Conservation (phyloP, 2,329 filamentous ascomycete genomes). For the Alternaria sp. region DNA sequence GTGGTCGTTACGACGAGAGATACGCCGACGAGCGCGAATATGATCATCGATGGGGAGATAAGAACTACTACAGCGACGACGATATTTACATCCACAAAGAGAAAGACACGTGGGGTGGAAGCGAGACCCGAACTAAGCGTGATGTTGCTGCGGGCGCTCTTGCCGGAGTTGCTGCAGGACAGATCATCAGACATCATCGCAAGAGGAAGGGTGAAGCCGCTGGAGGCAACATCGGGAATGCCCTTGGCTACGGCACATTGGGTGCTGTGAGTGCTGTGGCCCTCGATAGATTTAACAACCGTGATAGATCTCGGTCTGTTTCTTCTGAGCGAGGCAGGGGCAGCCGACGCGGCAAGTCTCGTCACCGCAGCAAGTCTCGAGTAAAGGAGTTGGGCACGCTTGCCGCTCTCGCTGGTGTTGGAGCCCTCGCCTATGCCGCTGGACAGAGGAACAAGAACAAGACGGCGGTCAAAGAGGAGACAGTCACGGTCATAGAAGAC, state of each 20-base stretch:
- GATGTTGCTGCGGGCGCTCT: conserved; percentile 70
- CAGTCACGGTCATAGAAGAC: conserved; percentile 53
- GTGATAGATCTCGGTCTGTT: conserved; percentile 56
- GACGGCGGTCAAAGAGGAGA: conserved; percentile 51
- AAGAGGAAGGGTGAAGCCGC: conserved; percentile 64
- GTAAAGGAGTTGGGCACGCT: conserved; percentile 64
- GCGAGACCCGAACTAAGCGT: conserved; percentile 60
- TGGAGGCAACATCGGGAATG: conserved; percentile 60
- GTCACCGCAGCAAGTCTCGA: conserved; percentile 50
- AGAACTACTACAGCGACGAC: conserved; percentile 66
- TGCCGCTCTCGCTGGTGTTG: conserved; percentile 67
- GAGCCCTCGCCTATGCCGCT: conserved; percentile 64
- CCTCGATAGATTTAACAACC: conserved; percentile 59
- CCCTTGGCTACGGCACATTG: conserved; percentile 67
- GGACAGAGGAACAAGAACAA: conserved; percentile 57
- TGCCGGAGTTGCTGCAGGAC: conserved; percentile 67
- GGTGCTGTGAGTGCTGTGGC: conserved; percentile 69
- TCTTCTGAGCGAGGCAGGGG: conserved; percentile 42
- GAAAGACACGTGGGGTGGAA: conserved; percentile 53
- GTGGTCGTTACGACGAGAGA: conserved; percentile 50
- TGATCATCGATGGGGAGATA: conserved; percentile 51
- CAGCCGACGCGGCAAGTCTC: conserved; percentile 36
- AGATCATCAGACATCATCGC: conserved; percentile 65
- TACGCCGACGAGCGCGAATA: conserved; percentile 41
- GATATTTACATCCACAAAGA: conserved; percentile 67